Base-by-base conservation (phyloP, 2,329 filamentous ascomycete genomes). In the Simplicillium aogashimaense region DNA sequence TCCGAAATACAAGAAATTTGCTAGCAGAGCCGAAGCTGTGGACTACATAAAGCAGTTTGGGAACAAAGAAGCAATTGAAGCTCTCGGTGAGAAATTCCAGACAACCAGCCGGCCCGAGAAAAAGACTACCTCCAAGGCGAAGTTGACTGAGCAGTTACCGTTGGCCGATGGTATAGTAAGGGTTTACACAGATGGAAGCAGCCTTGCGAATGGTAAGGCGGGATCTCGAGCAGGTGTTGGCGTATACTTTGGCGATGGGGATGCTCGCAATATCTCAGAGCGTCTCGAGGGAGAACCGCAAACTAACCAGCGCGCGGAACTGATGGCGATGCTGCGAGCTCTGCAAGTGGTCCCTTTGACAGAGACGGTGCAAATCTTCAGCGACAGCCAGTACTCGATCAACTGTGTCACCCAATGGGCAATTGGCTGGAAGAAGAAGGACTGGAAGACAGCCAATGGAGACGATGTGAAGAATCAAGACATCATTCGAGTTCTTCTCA, bases 261-360 rank as follows among this genome's bases (percentile, higher is more conserved):
- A 83, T 53, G 46, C 62, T 20, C 69, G 78, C 47, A 81, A 81
- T 54, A 57, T 94, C 17, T 86, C 85, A 11, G 88, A 94, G 60
- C 78, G 80, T 4, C 74, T 95, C 3, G 63, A 70, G 38, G 87
- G 87, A 38, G 67, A 72, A 13, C 69, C 72, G 9, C 92, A 97
- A 62, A 97, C 92, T 1, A 98, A 98, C 57, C 87, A 97, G 59
- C 84, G 92, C 3, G 92, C 90, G n/a, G 92, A 98, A 64, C 69
- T 98, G 43, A 89, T 85, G 17, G 92, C 88, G 7, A 83, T 97
- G 46, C 69, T 86, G 25, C 83, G 89, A 42, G 89, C 89, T 1
- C 70, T 97, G 16, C 79, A 95, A 53, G 75, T 82, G 35, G 78
- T 81, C 2, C 81, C 85, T 1, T 63, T 74, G 13, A 70, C 81